Conservation (phyloP, 2,329 filamentous ascomycete genomes). For the Curvularia eragrostidis region DNA sequence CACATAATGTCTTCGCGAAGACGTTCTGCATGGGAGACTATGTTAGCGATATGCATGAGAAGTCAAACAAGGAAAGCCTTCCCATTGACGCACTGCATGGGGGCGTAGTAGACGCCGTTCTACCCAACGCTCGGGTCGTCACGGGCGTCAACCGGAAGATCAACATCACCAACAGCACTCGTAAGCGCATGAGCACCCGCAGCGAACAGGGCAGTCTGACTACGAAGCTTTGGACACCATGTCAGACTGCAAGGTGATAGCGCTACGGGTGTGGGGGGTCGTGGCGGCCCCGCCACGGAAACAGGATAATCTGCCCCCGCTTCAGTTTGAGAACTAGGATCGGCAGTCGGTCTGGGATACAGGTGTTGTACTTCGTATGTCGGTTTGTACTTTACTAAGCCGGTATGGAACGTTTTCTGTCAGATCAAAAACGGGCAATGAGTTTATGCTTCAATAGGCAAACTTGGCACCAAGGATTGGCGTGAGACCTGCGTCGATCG, state of each 20-base stretch:
- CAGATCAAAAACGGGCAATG: slow-evolving; percentile 6
- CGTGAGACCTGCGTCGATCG: neutral
- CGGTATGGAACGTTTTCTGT: slow-evolving; percentile 7
- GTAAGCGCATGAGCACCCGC: neutral
- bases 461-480: slow-evolving; percentile 1
- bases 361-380: slow-evolving; percentile 3
- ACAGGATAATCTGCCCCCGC: slow-evolving; percentile 16
- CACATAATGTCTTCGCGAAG: slow-evolving; percentile 5
- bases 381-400: neutral
- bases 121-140: slow-evolving; percentile 24
- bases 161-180: neutral
- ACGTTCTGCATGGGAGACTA: slow-evolving; percentile 9
- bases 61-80: slow-evolving; percentile 9
- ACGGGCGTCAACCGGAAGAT: slow-evolving; percentile 6
- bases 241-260: slow-evolving; percentile 29
- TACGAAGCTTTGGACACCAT: neutral
- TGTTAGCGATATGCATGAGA: neutral
- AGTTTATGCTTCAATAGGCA: neutral
- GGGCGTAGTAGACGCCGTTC: slow-evolving; percentile 14
- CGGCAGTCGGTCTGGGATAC: slow-evolving; percentile 4
- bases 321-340: slow-evolving; percentile 1
- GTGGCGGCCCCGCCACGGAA: slow-evolving; percentile 22
- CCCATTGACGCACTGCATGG: neutral
- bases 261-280: slow-evolving; percentile 38
- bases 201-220: neutral